Base-by-base conservation (phyloP, 768 basidiomycete species). In the Russula virescens region DNA sequence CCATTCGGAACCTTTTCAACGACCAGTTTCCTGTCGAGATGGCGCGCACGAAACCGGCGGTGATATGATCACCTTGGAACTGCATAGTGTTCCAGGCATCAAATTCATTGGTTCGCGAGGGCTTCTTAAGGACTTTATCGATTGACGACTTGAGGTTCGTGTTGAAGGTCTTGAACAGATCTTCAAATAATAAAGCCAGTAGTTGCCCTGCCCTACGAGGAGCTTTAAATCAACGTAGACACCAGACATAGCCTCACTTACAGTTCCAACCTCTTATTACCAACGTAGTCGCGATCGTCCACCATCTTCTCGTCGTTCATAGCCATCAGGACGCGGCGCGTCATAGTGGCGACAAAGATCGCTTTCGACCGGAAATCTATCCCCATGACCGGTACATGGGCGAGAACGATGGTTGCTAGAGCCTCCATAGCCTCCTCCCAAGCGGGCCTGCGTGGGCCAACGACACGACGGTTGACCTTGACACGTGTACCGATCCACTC, bases 21-120 rank as follows among this genome's bases (percentile, higher is more conserved):
- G 92, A 94, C 97, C 97, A 99, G 71, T 99, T 99, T 11, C 97
- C 97, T 0, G 97, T 99, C 10, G 95, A 97, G 64, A 99, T 98
- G 28, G 97, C 95, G 58, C 96, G 91, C 43, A 93, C 88, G 70
- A 99, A 98, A 28, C 96, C 97, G 19, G 91, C 81, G 18, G 96
- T 98, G 70, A 99, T 91, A 67, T 92, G 90, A 66, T 98, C 94
- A n/a, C 91, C 91, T 75, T 94, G 91, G 75, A 97, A 93, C 71
- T 89, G 87, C 87, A 99, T 91, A 2, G 90, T 91, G 69, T 90
- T 92, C 77, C 87, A 89, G 4, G 94, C 94, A 70, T 98, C 96
- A 68, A 95, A 98, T 71, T 95, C 93, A 68, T 83, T 89, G 16
- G 96, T 94, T 35, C 97, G 86, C 8, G 93, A 94, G 5, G 92